Conservation (phyloP, 2,329 filamentous ascomycete genomes). For the Westerdykella ornata region DNA sequence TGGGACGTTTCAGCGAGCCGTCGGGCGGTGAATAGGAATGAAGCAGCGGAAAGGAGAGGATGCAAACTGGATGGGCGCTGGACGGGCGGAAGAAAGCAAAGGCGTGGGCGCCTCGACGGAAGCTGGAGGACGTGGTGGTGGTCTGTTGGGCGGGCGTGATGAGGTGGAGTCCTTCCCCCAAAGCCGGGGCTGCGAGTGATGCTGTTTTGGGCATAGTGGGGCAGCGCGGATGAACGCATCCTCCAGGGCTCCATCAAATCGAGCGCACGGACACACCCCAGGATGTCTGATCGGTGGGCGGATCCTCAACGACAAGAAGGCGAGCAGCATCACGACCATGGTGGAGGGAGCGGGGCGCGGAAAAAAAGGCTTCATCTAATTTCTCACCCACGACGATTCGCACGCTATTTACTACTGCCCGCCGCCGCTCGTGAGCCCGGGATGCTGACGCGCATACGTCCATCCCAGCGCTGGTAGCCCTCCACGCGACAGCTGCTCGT, state of each 20-base stretch:
- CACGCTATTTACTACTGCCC: conserved; percentile 3
- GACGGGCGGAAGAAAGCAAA: too few species aligned
- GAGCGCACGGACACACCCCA: neutral
- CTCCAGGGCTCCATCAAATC: too few species aligned
- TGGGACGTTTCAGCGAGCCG: neutral
- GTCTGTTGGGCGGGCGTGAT: neutral
- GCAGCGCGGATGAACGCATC: neutral
- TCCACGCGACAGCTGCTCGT: conserved; percentile 19
- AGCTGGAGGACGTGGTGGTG: neutral
- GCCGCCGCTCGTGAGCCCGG: conserved; percentile 17
- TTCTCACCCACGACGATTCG: neutral
- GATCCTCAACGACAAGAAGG: too few species aligned
- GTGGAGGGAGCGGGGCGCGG: too few species aligned
- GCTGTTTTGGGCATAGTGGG: neutral
- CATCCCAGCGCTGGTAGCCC: conserved; percentile 2
- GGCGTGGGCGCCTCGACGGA: too few species aligned
- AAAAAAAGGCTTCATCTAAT: neutral
- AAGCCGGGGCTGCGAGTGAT: neutral
- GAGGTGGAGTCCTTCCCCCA: neutral
- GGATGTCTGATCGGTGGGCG: neutral
- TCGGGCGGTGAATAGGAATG: too few species aligned
- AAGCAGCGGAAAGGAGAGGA: too few species aligned
- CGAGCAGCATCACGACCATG: too few species aligned
- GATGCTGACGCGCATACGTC: conserved; percentile 27
- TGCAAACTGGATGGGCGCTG: too few species aligned